These are phyloP conservation scores for Rhododendron molle DNA, from an alignment of 148 eudicot species.

Conservation along the genomic window DNA sequence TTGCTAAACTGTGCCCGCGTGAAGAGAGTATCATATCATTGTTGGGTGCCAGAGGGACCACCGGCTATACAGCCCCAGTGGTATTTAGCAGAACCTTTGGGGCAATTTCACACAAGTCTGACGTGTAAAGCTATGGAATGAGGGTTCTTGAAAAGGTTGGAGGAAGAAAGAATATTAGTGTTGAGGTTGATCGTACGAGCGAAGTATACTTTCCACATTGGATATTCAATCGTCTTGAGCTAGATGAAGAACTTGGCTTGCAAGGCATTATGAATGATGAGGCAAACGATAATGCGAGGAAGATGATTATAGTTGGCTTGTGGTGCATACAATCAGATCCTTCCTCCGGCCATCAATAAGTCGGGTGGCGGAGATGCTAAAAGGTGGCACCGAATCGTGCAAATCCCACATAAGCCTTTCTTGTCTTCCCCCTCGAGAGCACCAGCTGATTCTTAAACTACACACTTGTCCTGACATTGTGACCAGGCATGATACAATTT, in stretches of 20 bases:
- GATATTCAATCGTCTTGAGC: neutral
- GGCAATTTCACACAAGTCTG: neutral
- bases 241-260: neutral
- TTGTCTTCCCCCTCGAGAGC: neutral
- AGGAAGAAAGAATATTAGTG: neutral
- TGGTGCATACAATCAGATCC: conserved; percentile 10
- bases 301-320: neutral
- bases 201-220: neutral
- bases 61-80: neutral
- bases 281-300: neutral
- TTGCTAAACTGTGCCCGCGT: neutral
- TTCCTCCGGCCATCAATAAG: neutral
- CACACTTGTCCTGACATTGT: neutral
- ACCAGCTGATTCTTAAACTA: neutral
- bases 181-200: neutral
- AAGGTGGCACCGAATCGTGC: neutral
- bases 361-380: neutral
- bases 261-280: neutral
- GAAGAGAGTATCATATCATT: neutral
- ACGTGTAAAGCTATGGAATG: conserved; percentile 2
- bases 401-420: conserved; percentile 2
- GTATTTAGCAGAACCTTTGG: neutral
- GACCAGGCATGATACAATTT: neutral
- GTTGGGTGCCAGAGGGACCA: neutral
- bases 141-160: neutral